Conservation (phyloP, 768 basidiomycete genomes). For the Auriscalpium vulgare region DNA sequence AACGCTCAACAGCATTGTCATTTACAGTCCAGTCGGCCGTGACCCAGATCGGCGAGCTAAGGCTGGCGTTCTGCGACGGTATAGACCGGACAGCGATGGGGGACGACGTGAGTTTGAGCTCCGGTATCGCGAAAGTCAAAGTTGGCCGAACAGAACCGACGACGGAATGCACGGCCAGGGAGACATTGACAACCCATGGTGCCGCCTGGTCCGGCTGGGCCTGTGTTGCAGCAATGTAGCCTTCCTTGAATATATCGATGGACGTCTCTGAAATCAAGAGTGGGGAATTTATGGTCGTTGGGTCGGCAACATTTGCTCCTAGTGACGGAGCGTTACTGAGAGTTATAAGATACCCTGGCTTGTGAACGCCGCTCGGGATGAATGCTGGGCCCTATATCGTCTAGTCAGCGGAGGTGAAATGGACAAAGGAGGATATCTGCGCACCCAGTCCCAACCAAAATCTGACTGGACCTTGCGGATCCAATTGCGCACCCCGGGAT, state of each 20-base stretch:
- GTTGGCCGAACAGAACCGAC: conserved; percentile 25
- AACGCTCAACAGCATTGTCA: conserved; percentile 38
- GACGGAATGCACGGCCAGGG: conserved; percentile 40
- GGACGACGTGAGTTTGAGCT: conserved; percentile 34
- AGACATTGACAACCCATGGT: conserved; percentile 50
- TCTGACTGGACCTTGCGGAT: conserved; percentile 45
- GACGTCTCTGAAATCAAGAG: conserved; percentile 32
- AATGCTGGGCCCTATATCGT: conserved; percentile 43
- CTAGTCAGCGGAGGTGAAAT: not conserved
- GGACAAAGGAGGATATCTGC: not conserved
- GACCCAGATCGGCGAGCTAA: conserved; percentile 30
- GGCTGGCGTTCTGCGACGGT: conserved; percentile 8
- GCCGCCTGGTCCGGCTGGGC: conserved; percentile 33
- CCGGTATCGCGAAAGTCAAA: conserved; percentile 38
- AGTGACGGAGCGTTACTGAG: conserved; percentile 17
- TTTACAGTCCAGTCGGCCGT: conserved; percentile 38
- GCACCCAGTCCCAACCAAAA: conserved; percentile 59
- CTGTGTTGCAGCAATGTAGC: conserved; percentile 32
- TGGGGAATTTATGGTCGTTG: not conserved
- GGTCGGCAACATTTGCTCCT: not conserved
- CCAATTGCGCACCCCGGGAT: conserved; percentile 39
- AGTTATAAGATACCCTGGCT: conserved; percentile 46
- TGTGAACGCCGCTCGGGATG: conserved; percentile 45
- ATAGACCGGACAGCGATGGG: conserved; percentile 22
- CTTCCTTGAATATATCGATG: conserved; percentile 47